phyloP scores from a whole-genome alignment of 2,329 filamentous ascomycete species.

The Colletotrichum sojae region DNA sequence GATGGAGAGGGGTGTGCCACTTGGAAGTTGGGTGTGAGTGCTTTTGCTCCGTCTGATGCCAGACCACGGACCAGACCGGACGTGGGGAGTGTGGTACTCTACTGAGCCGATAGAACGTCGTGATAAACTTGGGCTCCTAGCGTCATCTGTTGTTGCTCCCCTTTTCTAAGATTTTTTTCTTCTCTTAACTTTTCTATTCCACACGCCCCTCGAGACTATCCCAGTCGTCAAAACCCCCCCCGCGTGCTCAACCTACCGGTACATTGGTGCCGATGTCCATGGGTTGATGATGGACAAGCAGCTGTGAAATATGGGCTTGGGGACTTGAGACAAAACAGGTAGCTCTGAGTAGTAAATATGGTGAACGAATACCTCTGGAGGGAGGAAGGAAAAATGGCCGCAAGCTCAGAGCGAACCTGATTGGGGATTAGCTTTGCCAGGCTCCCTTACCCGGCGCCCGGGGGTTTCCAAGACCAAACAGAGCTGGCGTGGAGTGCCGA shows the following conservation, averaged over 20 bases:
- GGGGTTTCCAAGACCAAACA: constrained; percentile 30
- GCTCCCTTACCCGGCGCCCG: constrained; percentile 35
- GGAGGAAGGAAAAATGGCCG: constrained; percentile 34
- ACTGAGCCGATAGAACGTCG: constrained; percentile 38
- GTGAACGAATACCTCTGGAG: constrained; percentile 34
- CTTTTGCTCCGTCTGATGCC: constrained; percentile 40
- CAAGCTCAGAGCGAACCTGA: constrained; percentile 24
- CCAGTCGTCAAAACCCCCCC: constrained; percentile 23
- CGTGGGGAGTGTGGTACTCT: constrained; percentile 37
- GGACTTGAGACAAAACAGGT: constrained; percentile 35
- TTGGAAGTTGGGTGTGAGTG: constrained; percentile 43
- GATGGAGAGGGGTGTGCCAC: constrained; percentile 41
- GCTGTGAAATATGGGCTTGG: constrained; percentile 34
- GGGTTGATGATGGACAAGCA: constrained; percentile 35
- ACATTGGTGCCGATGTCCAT: constrained; percentile 36
- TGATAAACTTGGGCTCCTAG: constrained; percentile 39
- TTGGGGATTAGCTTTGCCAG: constrained; percentile 30
- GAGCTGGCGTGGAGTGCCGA: constrained; percentile 41
- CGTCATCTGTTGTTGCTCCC: constrained; percentile 31
- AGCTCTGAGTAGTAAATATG: constrained; percentile 31
- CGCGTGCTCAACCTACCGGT: constrained; percentile 30
- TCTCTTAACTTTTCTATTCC: constrained; percentile 9
- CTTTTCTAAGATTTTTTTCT: constrained; percentile 30
- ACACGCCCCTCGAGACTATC: constrained; percentile 21
- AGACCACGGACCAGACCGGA: constrained; percentile 34